Evolutionary conservation across 352 stramenopile genomes (phyloP).

Genomic region (Aphanomyces euteiches): DNA sequence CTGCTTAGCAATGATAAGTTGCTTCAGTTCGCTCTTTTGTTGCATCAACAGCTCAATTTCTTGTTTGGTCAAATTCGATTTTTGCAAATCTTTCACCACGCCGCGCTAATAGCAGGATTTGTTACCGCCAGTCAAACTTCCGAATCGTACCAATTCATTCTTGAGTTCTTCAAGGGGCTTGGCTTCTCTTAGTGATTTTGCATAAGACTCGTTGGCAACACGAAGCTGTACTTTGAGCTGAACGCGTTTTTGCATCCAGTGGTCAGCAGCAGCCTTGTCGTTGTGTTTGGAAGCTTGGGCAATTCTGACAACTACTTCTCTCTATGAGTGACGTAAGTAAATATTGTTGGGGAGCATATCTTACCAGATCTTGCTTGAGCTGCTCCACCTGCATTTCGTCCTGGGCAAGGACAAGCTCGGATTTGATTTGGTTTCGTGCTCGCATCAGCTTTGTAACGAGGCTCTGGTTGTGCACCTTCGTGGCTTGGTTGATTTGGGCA

Average conservation of each 20-base stretch:
- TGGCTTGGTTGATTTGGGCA: background rate
- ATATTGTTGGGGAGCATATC: background rate
- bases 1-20: slow-evolving; percentile 24
- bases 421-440: slow-evolving; percentile 22
- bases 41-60: slow-evolving; percentile 10
- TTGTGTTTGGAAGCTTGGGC: slow-evolving; percentile 1
- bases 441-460: slow-evolving; percentile 11
- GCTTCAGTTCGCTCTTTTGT: slow-evolving; percentile 27
- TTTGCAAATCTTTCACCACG: slow-evolving; percentile 12
- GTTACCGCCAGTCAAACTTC: background rate
- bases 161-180: slow-evolving; percentile 28
- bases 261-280: background rate
- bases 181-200: background rate
- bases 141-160: slow-evolving; percentile 21
- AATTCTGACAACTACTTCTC: background rate
- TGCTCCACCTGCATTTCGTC: slow-evolving; percentile 6
- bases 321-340: background rate
- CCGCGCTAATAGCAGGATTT: slow-evolving; percentile 2
- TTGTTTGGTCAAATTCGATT: background rate
- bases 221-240: slow-evolving; percentile 6
- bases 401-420: slow-evolving; percentile 5
- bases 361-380: slow-evolving; percentile 28
- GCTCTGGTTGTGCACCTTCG: background rate
- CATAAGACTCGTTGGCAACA: background rate
- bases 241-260: slow-evolving; percentile 1